phyloP scores from a whole-genome alignment of 164 flowering plant genomes.

The Liquidambar formosana region DNA sequence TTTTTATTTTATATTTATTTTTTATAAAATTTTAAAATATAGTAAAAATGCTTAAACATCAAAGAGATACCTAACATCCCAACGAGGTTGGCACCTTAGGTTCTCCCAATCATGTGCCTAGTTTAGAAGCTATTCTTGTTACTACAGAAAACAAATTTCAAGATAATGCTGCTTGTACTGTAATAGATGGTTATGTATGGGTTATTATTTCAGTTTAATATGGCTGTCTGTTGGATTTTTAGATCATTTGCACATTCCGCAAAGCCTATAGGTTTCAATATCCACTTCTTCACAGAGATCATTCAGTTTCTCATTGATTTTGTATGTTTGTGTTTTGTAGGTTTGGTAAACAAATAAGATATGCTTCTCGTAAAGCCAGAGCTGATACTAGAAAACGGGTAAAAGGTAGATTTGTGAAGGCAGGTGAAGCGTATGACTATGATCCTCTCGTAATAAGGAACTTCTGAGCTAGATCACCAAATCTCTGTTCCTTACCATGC shows the following conservation, averaged over 20 bases:
- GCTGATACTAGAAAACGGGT: constrained; percentile 69
- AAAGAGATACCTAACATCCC: no score
- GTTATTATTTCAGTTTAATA: no score
- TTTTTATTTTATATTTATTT: no score
- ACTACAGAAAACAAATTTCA: no score
- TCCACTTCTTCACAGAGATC: neutral
- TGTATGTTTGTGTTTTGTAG: constrained; percentile 18
- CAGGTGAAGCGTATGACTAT: constrained; percentile 61
- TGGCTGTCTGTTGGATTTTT: no score
- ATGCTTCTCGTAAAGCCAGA: constrained; percentile 65
- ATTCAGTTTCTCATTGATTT: neutral
- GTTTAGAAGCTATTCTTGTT: no score
- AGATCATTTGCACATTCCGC: neutral
- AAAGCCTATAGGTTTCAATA: neutral
- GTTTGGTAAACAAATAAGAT: constrained; percentile 62
- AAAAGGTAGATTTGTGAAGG: constrained; percentile 75
- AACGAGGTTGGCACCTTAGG: no score
- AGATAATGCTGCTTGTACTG: no score
- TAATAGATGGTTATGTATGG: no score
- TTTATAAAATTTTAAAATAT: no score
- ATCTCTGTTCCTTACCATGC: neutral
- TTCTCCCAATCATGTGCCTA: no score
- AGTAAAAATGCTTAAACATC: no score
- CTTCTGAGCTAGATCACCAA: constrained; percentile 12
- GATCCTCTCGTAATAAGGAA: constrained; percentile 38